Base-by-base conservation (phyloP, 2,329 filamentous ascomycete species). In the Fonsecaea erecta region DNA sequence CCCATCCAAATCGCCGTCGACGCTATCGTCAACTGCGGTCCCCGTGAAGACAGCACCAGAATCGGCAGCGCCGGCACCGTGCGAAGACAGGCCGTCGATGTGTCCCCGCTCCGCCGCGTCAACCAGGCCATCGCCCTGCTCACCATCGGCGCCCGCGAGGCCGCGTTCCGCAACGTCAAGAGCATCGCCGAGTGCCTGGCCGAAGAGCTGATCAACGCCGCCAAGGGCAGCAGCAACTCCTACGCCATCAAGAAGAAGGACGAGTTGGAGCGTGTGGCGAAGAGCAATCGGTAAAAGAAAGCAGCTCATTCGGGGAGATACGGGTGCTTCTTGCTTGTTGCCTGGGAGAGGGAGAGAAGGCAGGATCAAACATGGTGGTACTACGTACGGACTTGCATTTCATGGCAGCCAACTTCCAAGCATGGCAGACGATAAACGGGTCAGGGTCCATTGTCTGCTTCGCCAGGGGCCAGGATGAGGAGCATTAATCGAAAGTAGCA, bases 231-330 rank as follows among this genome's bases (percentile, higher is more conserved):
- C 90, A 96, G 91, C 86, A 99, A 99, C 93, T 97, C 93, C 75
- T 99, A 98, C 83, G 95, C 96, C 79, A 99, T 99, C 90, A 99
- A 99, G 93, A 99, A 99, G 93, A 99, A 99, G 94, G 95, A 99
- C 84, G 96, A 99, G 91, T 85, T 99, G 86, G 95, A 99, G 91
- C 95, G 95, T 95, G 95, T 99, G 78, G 95, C 95, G 85, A 99
- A 99, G 92, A 92, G 88, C 89, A 99, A 99, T 90, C 92, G 95
- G 90, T 99, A 98, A 93, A 93, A 6, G 30, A 9, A n/a, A n/a
- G 62, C 18, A 30, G 16, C 58, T 46, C 54, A 35, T 59, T n/a
- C n/a, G n/a, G 26, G 53, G 52, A 46, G 34, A 60, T 60, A 43
- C 43, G 28, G 56, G 30, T 57, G 34, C 21, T 59, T 40, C 21